Percentiles rank a stretch among this genome's conserved stretches.
Conservation (phyloP, 129 eudicot species). For the Lonicera japonica region DNA sequence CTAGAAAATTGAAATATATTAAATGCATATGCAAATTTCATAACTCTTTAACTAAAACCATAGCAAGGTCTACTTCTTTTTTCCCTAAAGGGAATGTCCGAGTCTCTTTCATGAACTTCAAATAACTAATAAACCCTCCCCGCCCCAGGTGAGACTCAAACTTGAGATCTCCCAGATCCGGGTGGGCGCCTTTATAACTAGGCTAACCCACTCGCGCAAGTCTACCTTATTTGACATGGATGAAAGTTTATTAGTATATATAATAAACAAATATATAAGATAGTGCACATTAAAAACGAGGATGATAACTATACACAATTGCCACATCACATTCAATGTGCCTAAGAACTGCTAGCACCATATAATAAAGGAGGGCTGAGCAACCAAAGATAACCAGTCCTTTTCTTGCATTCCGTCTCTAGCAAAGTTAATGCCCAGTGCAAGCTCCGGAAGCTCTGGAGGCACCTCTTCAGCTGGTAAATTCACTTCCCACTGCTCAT, state of each 20-base stretch:
- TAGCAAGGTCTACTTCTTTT: neutral
- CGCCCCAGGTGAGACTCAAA: no score
- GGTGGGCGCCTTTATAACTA: no score
- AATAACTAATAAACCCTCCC: no score
- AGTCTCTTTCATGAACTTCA: no score
- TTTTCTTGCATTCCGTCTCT: slow-evolving; percentile 69
- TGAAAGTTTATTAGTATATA: neutral
- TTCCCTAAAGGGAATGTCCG: no score
- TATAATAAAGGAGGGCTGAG: neutral
- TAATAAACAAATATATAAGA: neutral
- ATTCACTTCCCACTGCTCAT: slow-evolving; percentile 61
- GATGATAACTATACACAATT: no score
- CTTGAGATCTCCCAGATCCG: no score
- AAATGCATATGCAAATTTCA: neutral
- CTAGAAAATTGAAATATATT: neutral
- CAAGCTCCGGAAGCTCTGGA: slow-evolving; percentile 74
- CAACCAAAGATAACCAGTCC: slow-evolving; percentile 66
- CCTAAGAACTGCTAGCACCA: no score
- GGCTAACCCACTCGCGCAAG: no score
- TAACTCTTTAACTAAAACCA: neutral
- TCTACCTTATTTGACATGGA: no score
- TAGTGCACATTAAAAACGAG: no score
- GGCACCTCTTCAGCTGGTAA: slow-evolving; percentile 66
- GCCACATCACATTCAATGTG: no score
- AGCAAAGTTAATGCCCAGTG: slow-evolving; percentile 60